Percentiles rank a stretch among this genome's conserved stretches.
Conservation (phyloP, 805 yeast genomes). For the Schwanniomyces yamadae region DNA sequence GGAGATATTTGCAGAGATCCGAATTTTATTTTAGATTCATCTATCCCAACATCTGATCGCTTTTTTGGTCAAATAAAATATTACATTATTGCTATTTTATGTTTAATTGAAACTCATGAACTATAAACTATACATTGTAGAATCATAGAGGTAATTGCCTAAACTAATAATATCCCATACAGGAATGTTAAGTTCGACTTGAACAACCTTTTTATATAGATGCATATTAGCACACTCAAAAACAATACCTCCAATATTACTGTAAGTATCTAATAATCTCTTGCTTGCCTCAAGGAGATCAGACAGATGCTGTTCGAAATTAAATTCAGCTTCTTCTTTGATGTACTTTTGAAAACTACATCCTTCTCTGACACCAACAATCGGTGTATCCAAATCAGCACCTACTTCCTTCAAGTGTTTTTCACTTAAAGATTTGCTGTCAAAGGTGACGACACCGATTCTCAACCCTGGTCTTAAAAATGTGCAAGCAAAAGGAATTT, state of each 20-base stretch:
- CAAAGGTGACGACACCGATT: conserved; percentile 30
- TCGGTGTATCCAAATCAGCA: conserved; percentile 18
- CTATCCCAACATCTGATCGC: no score
- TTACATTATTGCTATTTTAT: no score
- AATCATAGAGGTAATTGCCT: conserved; percentile 27
- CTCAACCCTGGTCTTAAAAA: conserved; percentile 18
- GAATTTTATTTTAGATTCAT: no score
- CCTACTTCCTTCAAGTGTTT: conserved; percentile 30
- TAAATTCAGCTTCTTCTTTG: conserved; percentile 20
- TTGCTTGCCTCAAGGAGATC: conserved; percentile 13
- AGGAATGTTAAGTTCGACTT: conserved; percentile 20
- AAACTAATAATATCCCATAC: conserved; percentile 31
- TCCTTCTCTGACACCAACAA: conserved; percentile 9
- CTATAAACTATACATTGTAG: no score
- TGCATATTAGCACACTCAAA: conserved; percentile 38
- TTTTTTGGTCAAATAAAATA: no score
- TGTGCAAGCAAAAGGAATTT: conserved; percentile 23
- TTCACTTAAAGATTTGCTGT: conserved; percentile 18
- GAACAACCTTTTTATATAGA: conserved; percentile 28
- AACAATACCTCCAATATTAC: conserved; percentile 24
- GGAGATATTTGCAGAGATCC: no score
- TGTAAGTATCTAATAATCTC: conserved; percentile 2
- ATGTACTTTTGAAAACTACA: conserved; percentile 9
- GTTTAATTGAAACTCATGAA: no score
- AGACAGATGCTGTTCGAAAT: conserved; percentile 20